Base-by-base conservation (phyloP, 768 basidiomycete species). In the Chalciporus pseudorubinellus region DNA sequence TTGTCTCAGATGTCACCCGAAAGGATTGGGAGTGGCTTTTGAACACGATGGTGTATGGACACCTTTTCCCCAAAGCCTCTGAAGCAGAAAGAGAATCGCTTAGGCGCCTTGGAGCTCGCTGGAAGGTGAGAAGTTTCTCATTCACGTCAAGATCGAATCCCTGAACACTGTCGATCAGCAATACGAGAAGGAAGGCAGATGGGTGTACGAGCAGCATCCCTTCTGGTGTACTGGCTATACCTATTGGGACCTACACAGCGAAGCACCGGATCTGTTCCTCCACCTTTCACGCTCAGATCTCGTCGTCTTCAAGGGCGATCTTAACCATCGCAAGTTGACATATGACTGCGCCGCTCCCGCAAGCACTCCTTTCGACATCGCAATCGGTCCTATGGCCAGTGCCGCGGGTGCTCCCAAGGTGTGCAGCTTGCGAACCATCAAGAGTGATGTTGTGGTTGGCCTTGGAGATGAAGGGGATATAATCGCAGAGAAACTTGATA, bases 211-310 rank as follows among this genome's bases (percentile, higher is more conserved):
- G 69, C 88, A 92, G 61, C 92, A 94, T 60, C 87, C 90, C 10
- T 93, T 91, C 77, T 93, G 91, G 91, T 93, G 91, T 68, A 91
- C 92, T n/a, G 94, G 93, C 6, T 95, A 91, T 74, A 95, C 92
- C 36, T 95, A 84, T 75, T 93, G 91, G 90, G 88, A 92, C 48
- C 68, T 92, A 41, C 87, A 85, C 56, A 75, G 77, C 53, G 90
- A 93, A 68, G 89, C 89, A 0, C 92, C 91, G 3, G 92, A 92
- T 77, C 72, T 97, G 44, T 98, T 95, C 80, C 80, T 95, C 47
- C 87, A 95, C 67, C 84, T 98, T 34, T 87, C 90, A 50, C 84
- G 84, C 29, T 91, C 90, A 28, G 89, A 97, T 64, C 82, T 98
- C 40, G 95, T 97, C 61, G 78, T 82, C 65, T 97, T 97, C 81